Percentiles rank a stretch among this genome's conserved stretches.
phyloP scores from a whole-genome alignment of 371 early-diverging fungal species.

The Mortierella polycephala region DNA sequence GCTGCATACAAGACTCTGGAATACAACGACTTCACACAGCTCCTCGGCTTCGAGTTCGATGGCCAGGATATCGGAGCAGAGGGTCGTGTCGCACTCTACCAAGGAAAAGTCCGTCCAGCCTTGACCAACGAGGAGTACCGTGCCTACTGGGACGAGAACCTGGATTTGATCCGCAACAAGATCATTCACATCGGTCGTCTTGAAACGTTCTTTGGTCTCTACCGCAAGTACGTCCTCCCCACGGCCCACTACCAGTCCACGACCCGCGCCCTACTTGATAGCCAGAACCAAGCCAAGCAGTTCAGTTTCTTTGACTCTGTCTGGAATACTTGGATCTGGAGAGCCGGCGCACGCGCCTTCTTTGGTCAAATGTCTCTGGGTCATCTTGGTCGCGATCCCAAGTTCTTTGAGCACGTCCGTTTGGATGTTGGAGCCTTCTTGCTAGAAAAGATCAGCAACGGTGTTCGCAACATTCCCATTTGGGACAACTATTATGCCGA shows the following conservation, averaged over 20 bases:
- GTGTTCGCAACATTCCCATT: conserved; percentile 51
- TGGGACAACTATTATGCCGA: conserved; percentile 54
- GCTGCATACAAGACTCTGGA: conserved; percentile 52
- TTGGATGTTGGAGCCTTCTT: conserved; percentile 52
- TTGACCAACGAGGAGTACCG: conserved; percentile 40
- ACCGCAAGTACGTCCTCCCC: conserved; percentile 48
- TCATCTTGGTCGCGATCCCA: conserved; percentile 52
- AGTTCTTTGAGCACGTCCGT: conserved; percentile 54
- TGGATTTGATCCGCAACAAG: conserved; percentile 47
- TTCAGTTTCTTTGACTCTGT: conserved; percentile 43
- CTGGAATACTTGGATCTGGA: conserved; percentile 52
- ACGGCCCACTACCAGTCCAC: conserved; percentile 37
- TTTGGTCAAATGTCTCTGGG: conserved; percentile 54
- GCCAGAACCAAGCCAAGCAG: conserved; percentile 26
- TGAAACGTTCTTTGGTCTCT: conserved; percentile 48
- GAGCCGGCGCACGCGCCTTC: conserved; percentile 37
- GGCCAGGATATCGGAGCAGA: conserved; percentile 44
- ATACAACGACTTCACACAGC: conserved; percentile 47
- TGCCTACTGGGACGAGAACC: conserved; percentile 46
- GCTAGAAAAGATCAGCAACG: conserved; percentile 47
- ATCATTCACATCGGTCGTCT: conserved; percentile 54
- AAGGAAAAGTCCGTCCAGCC: conserved; percentile 41
- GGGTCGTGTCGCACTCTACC: conserved; percentile 49
- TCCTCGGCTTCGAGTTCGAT: conserved; percentile 45
- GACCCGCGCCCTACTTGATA: conserved; percentile 25